Conservation (phyloP, 2,329 filamentous ascomycete species). For the Trichoderma sp. region DNA sequence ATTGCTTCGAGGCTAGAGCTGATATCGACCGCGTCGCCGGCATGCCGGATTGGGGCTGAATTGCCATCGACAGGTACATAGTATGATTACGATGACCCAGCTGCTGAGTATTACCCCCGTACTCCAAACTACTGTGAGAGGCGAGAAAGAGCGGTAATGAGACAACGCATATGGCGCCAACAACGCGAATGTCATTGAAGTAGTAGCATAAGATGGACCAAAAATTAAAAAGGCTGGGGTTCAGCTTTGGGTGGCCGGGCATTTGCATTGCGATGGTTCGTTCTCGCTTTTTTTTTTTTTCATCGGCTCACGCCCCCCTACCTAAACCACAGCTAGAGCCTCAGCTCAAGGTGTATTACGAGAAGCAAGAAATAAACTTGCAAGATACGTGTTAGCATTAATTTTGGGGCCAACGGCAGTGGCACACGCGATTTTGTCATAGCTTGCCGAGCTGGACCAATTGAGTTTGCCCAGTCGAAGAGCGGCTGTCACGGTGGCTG, state of each 20-base stretch:
- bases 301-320: neutral
- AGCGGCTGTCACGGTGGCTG: conserved; percentile 4
- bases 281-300: neutral
- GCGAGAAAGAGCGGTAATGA: neutral
- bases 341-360: neutral
- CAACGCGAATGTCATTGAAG: neutral
- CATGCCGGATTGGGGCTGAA: conserved; percentile 13
- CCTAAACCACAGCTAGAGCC: neutral
- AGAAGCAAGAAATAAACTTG: neutral
- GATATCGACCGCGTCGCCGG: conserved; percentile 16
- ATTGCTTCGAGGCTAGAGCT: conserved; percentile 17
- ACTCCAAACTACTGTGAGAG: conserved; percentile 6
- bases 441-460: conserved; percentile 5
- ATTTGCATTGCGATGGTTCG: neutral
- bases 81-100: neutral
- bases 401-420: conserved; percentile 12
- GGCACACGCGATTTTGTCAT: conserved; percentile 6
- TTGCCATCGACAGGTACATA: neutral
- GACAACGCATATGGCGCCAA: neutral
- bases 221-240: neutral
- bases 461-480: neutral
- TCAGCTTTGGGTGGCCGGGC: neutral
- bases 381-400: too few relatives aligned
- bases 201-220: neutral
- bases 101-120: conserved; percentile 6